Evolutionary conservation across 2,329 filamentous ascomycete species (phyloP).

Genomic region (Rhynchosporium secalis): DNA sequence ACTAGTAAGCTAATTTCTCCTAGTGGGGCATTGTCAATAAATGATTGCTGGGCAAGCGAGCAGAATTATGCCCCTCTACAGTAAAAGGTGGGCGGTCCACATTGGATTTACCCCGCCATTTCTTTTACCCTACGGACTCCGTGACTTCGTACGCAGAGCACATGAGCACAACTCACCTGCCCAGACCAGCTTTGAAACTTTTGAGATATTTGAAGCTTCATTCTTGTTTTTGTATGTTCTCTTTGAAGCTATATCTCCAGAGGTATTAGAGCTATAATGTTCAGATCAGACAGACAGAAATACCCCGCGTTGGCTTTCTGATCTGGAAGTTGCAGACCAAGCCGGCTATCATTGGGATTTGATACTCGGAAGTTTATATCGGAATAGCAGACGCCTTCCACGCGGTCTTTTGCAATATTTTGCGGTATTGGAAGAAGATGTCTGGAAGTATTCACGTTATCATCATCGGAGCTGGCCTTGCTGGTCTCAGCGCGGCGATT

Average conservation of each 20-base stretch:
- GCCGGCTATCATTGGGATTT: no score
- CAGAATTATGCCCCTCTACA: background rate
- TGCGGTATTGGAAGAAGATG: background rate
- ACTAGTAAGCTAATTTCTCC: background rate
- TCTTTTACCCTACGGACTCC: background rate
- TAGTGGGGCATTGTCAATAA: background rate
- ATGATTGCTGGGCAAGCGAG: background rate
- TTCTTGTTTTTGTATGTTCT: background rate
- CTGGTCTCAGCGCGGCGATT: slow-evolving; percentile 44
- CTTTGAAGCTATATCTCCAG: background rate
- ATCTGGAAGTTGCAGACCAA: background rate
- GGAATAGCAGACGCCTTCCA: no score
- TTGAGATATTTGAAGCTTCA: background rate
- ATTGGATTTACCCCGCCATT: slow-evolving; percentile 14
- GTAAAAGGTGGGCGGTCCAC: slow-evolving; percentile 15
- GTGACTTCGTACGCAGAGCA: background rate
- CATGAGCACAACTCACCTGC: no score
- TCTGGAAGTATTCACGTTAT: slow-evolving; percentile 39
- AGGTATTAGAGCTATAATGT: no score
- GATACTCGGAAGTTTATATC: no score
- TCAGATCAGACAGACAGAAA: background rate
- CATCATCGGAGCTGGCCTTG: slow-evolving; percentile 47
- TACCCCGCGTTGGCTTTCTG: background rate
- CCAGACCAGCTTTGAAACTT: background rate
- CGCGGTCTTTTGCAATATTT: background rate